These are phyloP conservation scores for Dillenia suffruticosa DNA, from an alignment of 164 flowering plant species.

Conservation along the genomic window DNA sequence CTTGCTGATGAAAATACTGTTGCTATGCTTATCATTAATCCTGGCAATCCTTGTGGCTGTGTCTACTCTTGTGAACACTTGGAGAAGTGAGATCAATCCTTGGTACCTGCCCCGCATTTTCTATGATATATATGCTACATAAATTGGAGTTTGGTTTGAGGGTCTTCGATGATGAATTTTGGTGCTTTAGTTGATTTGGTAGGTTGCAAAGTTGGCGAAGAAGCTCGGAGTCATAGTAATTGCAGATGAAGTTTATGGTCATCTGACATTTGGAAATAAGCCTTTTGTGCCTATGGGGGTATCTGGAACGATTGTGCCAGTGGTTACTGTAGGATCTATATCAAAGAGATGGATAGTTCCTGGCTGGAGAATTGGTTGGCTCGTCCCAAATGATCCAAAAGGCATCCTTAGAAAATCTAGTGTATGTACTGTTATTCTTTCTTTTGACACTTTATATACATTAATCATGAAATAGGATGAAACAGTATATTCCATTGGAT, in stretches of 20 bases:
- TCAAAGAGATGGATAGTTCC: neutral
- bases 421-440: neutral
- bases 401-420: neutral
- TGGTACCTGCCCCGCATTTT: neutral
- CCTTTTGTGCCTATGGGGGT: too few relatives aligned
- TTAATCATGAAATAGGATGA: neutral
- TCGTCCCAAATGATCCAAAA: neutral
- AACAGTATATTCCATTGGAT: neutral
- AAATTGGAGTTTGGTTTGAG: neutral
- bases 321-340: neutral
- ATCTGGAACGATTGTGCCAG: too few relatives aligned
- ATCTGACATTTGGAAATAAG: neutral
- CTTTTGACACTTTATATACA: neutral
- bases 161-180: neutral
- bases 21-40: slow-evolving; percentile 7
- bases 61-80: slow-evolving; percentile 6
- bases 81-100: neutral
- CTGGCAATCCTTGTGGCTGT: slow-evolving; percentile 6
- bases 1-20: slow-evolving; percentile 11
- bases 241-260: too few relatives aligned
- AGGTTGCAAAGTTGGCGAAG: slow-evolving; percentile 25
- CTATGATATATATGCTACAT: neutral
- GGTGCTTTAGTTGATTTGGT: neutral
- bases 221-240: slow-evolving; percentile 20
- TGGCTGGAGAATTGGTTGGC: slow-evolving; percentile 10